Conservation (phyloP, 2,329 filamentous ascomycete genomes). For the Sporothrix phasma region DNA sequence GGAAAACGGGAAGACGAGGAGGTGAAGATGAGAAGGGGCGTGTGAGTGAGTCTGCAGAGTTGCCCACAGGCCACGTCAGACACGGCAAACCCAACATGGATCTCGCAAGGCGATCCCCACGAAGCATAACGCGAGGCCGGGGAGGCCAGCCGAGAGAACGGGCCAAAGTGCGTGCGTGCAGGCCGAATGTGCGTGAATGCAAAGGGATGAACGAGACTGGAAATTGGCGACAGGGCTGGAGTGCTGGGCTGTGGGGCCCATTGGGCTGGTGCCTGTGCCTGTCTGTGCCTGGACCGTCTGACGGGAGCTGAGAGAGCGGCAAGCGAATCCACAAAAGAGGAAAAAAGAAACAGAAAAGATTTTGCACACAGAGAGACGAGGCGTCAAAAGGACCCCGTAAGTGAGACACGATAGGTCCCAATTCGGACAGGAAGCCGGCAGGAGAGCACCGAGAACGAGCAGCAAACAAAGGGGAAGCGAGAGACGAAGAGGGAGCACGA, state of each 20-base stretch:
- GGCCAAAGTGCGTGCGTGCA: not conserved
- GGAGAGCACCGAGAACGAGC: not conserved
- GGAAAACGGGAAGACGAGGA: not conserved
- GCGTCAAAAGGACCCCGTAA: not conserved
- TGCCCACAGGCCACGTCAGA: not conserved
- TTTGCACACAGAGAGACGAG: not conserved
- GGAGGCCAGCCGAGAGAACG: not conserved
- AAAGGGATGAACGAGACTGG: not conserved
- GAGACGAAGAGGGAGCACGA: not conserved
- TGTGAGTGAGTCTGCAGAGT: not conserved
- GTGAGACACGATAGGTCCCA: constrained; percentile 3
- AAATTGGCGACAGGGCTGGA: not conserved
- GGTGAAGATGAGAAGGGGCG: not conserved
- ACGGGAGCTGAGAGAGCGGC: not conserved
- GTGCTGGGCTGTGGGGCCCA: not conserved
- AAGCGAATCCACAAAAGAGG: not conserved
- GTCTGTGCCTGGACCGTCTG: not conserved
- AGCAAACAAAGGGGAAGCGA: not conserved
- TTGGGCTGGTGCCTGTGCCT: not conserved
- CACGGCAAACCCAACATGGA: not conserved
- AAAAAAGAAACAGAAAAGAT: not conserved
- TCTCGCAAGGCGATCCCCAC: not conserved
- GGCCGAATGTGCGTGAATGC: not conserved
- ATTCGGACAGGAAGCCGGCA: not conserved
- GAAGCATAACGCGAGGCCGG: not conserved